Percentiles rank a stretch among this genome's conserved stretches.
These are phyloP conservation scores for Coemansia sp. DNA, from an alignment of 192 early-diverging fungal species.

Conservation along the genomic window DNA sequence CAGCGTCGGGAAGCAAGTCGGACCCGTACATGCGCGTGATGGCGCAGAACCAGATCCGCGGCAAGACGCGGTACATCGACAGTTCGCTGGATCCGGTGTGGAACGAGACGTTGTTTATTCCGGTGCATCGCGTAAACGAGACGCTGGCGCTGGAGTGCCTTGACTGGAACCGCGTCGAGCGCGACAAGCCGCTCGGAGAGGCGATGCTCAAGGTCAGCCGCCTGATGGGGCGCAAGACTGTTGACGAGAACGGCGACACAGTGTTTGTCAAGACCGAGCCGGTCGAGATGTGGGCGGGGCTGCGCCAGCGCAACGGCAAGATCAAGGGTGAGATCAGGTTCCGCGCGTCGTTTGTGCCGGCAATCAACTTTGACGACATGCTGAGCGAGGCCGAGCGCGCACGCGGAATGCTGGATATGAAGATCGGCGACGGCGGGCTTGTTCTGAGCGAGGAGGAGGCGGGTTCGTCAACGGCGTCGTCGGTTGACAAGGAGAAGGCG, in stretches of 20 bases:
- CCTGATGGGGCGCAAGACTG: conserved; percentile 52
- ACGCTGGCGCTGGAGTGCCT: conserved; percentile 75
- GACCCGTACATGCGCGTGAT: conserved; percentile 89
- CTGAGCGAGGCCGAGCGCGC: conserved; percentile 43
- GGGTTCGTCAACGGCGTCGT: conserved; percentile 1
- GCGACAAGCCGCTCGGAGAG: conserved; percentile 85
- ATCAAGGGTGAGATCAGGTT: conserved; percentile 65
- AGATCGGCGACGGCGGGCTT: conserved; percentile 41
- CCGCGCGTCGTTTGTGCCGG: conserved; percentile 61
- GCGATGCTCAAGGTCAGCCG: conserved; percentile 62
- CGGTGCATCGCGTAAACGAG: conserved; percentile 78
- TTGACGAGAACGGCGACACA: conserved; percentile 37
- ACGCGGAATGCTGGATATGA: conserved; percentile 44
- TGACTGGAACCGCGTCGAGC: conserved; percentile 87
- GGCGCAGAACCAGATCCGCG: conserved; percentile 64
- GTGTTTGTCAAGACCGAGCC: conserved; percentile 51
- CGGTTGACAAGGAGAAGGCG: neutral
- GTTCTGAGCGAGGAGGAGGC: conserved; percentile 47
- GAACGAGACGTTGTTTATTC: conserved; percentile 87
- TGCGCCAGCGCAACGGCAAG: conserved; percentile 62
- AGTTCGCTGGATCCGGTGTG: conserved; percentile 88
- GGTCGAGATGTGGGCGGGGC: conserved; percentile 59
- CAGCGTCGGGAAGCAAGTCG: conserved; percentile 75
- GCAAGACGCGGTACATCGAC: conserved; percentile 77
- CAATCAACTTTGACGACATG: conserved; percentile 59